A percentile compares a stretch with the other conserved stretches of the same genome.
phyloP scores from a whole-genome alignment of 208 protist genomes.

The Leishmania amazonensis region DNA sequence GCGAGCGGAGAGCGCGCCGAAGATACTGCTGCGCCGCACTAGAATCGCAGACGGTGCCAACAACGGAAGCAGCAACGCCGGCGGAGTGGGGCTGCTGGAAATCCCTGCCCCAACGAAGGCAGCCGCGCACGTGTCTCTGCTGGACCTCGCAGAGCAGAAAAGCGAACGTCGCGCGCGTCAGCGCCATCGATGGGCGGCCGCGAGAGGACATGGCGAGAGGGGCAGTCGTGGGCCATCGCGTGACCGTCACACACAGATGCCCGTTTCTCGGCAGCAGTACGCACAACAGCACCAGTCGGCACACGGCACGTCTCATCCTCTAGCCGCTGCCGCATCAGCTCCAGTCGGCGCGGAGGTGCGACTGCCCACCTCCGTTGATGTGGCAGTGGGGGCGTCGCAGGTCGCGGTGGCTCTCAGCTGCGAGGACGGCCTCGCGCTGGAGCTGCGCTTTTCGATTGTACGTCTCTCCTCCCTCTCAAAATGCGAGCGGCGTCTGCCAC shows the following conservation, averaged over 20 bases:
- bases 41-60: background rate
- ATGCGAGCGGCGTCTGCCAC: conserved; percentile 11
- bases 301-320: background rate
- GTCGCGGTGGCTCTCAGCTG: conserved; percentile 50
- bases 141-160: conserved; percentile 1
- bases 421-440: conserved; percentile 78
- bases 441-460: conserved; percentile 51
- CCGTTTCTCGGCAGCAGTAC: background rate
- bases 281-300: background rate
- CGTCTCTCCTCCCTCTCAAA: conserved; percentile 18
- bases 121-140: conserved; percentile 7
- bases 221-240: background rate
- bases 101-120: background rate
- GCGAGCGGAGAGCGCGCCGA: conserved; percentile 24
- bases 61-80: background rate
- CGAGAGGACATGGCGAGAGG: background rate
- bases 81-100: background rate
- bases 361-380: conserved; percentile 68
- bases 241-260: background rate
- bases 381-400: conserved; percentile 43
- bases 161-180: background rate
- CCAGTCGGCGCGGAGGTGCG: conserved; percentile 13
- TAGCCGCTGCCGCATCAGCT: background rate
- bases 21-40: conserved; percentile 12
- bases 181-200: background rate